Conservation (phyloP, 345 rosid genomes). For the Isatis tinctoria region DNA sequence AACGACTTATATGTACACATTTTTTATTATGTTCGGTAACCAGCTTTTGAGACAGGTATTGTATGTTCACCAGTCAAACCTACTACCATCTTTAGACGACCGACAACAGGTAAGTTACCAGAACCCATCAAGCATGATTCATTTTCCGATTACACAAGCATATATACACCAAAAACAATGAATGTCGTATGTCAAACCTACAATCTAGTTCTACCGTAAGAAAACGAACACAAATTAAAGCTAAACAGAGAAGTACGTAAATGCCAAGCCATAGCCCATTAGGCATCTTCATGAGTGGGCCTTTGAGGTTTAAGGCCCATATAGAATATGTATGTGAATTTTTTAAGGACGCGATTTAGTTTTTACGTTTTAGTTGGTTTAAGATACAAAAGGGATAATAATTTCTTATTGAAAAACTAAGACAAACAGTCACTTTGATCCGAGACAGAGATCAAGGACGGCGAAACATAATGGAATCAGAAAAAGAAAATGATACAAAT, state of each 20-base stretch:
- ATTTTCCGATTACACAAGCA: background rate
- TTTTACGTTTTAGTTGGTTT: background rate
- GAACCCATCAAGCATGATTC: background rate
- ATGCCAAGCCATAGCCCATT: background rate
- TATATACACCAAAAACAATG: background rate
- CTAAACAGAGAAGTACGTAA: background rate
- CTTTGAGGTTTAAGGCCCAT: conserved; percentile 10
- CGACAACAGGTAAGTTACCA: background rate
- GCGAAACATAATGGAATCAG: background rate
- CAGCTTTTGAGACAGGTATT: conserved; percentile 25
- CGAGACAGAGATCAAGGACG: conserved; percentile 33
- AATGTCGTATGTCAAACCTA: background rate
- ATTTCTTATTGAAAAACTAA: conserved; percentile 21
- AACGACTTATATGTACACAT: conserved; percentile 13
- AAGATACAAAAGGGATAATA: conserved; percentile 8
- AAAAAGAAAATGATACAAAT: background rate
- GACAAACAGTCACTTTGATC: conserved; percentile 35
- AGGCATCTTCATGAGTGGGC: background rate
- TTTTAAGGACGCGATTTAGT: background rate
- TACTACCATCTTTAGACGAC: conserved; percentile 21
- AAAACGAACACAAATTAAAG: background rate
- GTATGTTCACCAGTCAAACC: conserved; percentile 29
- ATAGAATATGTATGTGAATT: background rate
- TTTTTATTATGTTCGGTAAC: conserved; percentile 21
- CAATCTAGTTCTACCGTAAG: background rate